These are phyloP conservation scores for Euphorbia corollata DNA, from an alignment of 441 rosid genomes.

Conservation along the genomic window DNA sequence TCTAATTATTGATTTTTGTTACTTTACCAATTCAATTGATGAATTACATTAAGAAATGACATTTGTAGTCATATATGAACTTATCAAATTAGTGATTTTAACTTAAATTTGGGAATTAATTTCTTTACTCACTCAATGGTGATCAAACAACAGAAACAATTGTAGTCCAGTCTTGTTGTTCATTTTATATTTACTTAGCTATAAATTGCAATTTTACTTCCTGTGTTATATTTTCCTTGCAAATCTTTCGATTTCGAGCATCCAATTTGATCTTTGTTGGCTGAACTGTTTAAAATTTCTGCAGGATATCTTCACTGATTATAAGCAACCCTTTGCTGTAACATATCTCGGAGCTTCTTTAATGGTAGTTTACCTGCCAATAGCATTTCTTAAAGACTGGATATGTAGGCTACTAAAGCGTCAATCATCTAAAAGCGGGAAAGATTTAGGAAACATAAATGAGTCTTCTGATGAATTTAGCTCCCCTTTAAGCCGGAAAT, in stretches of 20 bases:
- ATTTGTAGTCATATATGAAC: neutral
- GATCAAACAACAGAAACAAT: neutral
- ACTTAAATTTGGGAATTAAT: too few species aligned
- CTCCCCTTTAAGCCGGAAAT: slow-evolving; percentile 52
- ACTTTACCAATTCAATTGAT: neutral
- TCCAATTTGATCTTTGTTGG: neutral
- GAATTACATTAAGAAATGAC: too few species aligned
- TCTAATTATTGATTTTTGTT: neutral
- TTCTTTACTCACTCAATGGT: neutral
- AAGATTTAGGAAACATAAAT: slow-evolving; percentile 31
- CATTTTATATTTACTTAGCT: neutral
- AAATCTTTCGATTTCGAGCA: too few species aligned
- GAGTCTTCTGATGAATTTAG: slow-evolving; percentile 43
- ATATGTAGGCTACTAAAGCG: slow-evolving; percentile 43
- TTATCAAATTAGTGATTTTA: neutral
- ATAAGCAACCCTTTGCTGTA: slow-evolving; percentile 97
- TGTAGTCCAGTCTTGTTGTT: neutral
- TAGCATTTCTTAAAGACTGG: slow-evolving; percentile 86
- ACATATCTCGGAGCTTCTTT: slow-evolving; percentile 97
- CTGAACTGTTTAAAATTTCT: slow-evolving; percentile 18
- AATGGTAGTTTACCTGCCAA: slow-evolving; percentile 89
- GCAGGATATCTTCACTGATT: slow-evolving; percentile 79
- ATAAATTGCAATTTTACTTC: neutral
- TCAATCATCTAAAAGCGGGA: slow-evolving; percentile 41
- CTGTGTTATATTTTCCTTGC: neutral